Evolutionary conservation across 2,329 filamentous ascomycete species (phyloP).

Genomic region (Tolypocladium endophyticum): DNA sequence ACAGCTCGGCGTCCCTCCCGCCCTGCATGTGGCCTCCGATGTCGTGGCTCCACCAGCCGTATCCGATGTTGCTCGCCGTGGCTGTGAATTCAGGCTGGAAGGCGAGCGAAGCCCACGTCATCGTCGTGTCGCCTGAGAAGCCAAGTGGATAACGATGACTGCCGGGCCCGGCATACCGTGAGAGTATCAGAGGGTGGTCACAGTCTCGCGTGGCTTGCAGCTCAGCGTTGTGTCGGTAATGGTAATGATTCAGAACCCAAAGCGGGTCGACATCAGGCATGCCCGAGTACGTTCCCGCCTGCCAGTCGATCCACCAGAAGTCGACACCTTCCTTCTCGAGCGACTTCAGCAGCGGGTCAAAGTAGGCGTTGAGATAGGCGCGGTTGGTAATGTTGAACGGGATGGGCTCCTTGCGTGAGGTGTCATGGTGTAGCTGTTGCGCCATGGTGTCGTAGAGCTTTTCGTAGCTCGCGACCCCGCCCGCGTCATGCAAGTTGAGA

Average conservation of each 20-base stretch:
- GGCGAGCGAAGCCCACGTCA: conserved; percentile 47
- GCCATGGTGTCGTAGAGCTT: conserved; percentile 46
- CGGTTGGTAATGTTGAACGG: conserved; percentile 43
- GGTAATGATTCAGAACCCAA: conserved; percentile 56
- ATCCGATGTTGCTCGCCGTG: conserved; percentile 56
- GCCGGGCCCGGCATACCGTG: conserved; percentile 50
- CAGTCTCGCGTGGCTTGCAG: conserved; percentile 21
- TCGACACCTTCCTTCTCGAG: conserved; percentile 47
- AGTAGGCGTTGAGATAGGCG: conserved; percentile 46
- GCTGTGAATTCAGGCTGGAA: conserved; percentile 60
- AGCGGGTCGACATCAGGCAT: conserved; percentile 50
- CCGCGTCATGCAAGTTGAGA: conserved; percentile 53
- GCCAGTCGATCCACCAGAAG: conserved; percentile 62
- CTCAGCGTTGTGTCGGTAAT: conserved; percentile 42
- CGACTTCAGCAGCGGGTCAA: conserved; percentile 43
- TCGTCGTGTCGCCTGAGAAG: conserved; percentile 51
- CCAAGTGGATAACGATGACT: conserved; percentile 55
- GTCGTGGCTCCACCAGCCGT: conserved; percentile 60
- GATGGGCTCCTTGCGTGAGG: conserved; percentile 36
- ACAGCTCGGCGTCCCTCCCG: conserved; percentile 45
- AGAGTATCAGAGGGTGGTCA: conserved; percentile 40
- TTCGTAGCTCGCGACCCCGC: conserved; percentile 45
- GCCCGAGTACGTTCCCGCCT: conserved; percentile 45
- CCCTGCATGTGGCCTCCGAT: conserved; percentile 54
- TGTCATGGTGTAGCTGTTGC: conserved; percentile 38